phyloP scores from a whole-genome alignment of 306 rosid species.

The Notholithocarpus densiflorus region DNA sequence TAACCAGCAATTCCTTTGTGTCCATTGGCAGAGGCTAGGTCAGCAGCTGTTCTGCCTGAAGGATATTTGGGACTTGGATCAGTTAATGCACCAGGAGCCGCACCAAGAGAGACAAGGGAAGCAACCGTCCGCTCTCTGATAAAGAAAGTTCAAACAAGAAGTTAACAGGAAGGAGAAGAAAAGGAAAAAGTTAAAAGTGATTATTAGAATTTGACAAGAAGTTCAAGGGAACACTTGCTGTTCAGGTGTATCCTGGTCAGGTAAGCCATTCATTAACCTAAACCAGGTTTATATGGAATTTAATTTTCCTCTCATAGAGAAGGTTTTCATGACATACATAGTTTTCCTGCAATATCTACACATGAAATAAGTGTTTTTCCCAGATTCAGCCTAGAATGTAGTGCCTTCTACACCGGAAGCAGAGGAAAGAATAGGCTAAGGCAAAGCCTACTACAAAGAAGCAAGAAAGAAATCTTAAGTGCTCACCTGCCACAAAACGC shows the following conservation, averaged over 20 bases:
- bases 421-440: neutral
- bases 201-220: neutral
- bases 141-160: slow-evolving; percentile 23
- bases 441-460: neutral
- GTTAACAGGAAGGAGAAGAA: neutral
- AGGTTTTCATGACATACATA: neutral
- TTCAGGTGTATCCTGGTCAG: neutral
- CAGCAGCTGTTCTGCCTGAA: slow-evolving; percentile 76
- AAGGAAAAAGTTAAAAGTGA: slow-evolving; percentile 5
- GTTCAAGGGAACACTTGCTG: neutral
- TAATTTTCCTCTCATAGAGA: neutral
- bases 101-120: slow-evolving; percentile 70
- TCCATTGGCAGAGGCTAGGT: slow-evolving; percentile 72
- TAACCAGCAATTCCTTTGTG: slow-evolving; percentile 94
- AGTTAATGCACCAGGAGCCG: slow-evolving; percentile 67
- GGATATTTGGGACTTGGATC: slow-evolving; percentile 71
- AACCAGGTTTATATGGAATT: neutral
- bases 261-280: neutral
- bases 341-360: neutral
- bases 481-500: slow-evolving; percentile 84
- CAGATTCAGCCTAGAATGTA: neutral
- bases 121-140: slow-evolving; percentile 79
- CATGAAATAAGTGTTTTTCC: neutral
- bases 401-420: neutral
- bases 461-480: slow-evolving; percentile 8